A percentile compares a stretch with the other conserved stretches of the same genome.
Evolutionary conservation across 2,329 filamentous ascomycete genomes (phyloP).

Genomic region (Tolypocladium guangdongense): DNA sequence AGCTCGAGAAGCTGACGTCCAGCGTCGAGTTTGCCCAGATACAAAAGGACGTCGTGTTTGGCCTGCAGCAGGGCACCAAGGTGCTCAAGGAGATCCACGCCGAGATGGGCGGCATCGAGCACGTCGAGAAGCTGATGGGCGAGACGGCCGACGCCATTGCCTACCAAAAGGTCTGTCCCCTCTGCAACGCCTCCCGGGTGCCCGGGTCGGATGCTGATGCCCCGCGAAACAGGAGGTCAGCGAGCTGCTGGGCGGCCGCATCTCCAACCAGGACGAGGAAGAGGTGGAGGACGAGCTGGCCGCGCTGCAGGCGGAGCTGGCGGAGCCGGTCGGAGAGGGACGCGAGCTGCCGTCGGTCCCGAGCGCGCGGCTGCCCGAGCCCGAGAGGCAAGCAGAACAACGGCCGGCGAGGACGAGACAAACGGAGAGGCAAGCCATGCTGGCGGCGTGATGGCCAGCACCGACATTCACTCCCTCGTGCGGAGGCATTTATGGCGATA

Average conservation of each 20-base stretch:
- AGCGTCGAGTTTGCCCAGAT: conserved; percentile 94
- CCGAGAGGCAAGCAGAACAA: conserved; percentile 5
- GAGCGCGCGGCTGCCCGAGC: conserved; percentile 20
- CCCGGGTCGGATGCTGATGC: conserved; percentile 2
- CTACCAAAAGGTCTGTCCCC: conserved; percentile 64
- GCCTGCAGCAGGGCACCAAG: conserved; percentile 79
- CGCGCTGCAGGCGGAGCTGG: conserved; percentile 49
- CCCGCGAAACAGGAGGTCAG: conserved; percentile 61
- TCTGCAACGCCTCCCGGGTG: neutral
- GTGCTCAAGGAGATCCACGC: conserved; percentile 85
- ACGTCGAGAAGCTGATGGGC: conserved; percentile 90
- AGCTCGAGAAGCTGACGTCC: conserved; percentile 77
- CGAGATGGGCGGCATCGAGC: conserved; percentile 92
- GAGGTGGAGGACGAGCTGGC: conserved; percentile 95
- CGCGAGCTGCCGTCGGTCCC: conserved; percentile 20
- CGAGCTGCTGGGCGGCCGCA: conserved; percentile 77
- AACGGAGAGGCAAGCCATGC: conserved; percentile 27
- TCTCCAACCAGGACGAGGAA: conserved; percentile 92
- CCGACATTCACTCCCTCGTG: neutral
- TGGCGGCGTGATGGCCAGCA: conserved; percentile 18
- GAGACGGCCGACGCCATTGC: conserved; percentile 83
- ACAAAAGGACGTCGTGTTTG: conserved; percentile 92
- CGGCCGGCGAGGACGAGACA: conserved; percentile 12
- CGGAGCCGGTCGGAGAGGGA: conserved; percentile 16
- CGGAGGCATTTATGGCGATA: neutral